phyloP scores from a whole-genome alignment of 2,329 filamentous ascomycete genomes.

The Madurella fahalii region DNA sequence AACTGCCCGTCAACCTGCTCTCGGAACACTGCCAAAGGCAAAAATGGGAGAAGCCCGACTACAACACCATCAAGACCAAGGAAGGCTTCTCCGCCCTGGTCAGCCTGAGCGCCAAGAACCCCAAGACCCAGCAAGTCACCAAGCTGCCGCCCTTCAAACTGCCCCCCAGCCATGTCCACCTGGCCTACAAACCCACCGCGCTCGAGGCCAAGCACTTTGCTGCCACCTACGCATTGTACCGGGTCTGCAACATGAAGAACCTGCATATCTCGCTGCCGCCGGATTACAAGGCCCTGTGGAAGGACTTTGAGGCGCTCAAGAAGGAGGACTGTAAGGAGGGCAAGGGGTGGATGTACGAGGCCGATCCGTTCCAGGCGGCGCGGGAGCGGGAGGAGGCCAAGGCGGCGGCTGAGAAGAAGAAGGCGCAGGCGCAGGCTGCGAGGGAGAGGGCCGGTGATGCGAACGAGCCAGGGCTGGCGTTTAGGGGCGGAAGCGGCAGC shows the following conservation, averaged over 20 bases:
- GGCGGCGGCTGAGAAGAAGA: conserved; percentile 72
- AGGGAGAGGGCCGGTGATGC: conserved; percentile 58
- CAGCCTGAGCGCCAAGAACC: conserved; percentile 68
- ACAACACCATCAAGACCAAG: conserved; percentile 70
- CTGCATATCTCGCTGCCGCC: conserved; percentile 92
- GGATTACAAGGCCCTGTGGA: conserved; percentile 86
- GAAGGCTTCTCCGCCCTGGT: conserved; percentile 79
- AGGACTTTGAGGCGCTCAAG: conserved; percentile 81
- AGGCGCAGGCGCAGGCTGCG: conserved; percentile 63
- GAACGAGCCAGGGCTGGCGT: conserved; percentile 51
- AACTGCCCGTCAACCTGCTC: conserved; percentile 87
- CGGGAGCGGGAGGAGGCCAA: conserved; percentile 77
- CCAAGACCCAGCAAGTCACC: conserved; percentile 75
- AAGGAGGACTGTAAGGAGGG: conserved; percentile 72
- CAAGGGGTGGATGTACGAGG: conserved; percentile 89
- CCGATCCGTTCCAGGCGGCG: conserved; percentile 82
- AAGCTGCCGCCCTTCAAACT: conserved; percentile 78
- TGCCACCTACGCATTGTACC: conserved; percentile 84
- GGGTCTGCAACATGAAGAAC: conserved; percentile 93
- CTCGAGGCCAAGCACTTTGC: conserved; percentile 92
- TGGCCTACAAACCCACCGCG: conserved; percentile 71
- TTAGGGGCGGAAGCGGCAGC: conserved; percentile 41
- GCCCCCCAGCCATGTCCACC: conserved; percentile 69
- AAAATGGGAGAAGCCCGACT: conserved; percentile 92
- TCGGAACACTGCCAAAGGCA: conserved; percentile 94